Percentiles rank a stretch among this genome's conserved stretches.
phyloP scores from a whole-genome alignment of 176 grass and related monocot species.

The Neostapfia colusana region DNA sequence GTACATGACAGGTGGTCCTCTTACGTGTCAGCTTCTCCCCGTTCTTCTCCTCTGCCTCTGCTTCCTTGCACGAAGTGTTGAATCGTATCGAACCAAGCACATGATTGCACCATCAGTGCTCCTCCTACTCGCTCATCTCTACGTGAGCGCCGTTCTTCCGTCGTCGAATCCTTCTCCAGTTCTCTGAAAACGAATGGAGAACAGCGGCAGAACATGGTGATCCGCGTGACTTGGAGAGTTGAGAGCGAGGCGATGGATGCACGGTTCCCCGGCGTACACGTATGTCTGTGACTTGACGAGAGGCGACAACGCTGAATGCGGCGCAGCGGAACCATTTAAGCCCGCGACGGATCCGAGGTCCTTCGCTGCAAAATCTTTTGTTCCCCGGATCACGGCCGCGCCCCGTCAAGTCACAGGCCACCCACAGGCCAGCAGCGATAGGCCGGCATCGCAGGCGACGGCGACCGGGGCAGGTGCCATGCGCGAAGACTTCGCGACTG shows the following conservation, averaged over 20 bases:
- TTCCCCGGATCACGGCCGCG: neutral
- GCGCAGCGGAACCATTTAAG: neutral
- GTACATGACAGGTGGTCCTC: slow-evolving; percentile 18
- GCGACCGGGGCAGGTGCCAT: neutral
- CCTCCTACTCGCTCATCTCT: neutral
- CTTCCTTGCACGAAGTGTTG: neutral
- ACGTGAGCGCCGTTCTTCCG: too few species aligned
- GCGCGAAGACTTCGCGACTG: neutral
- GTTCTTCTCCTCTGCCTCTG: neutral
- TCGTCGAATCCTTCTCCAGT: neutral
- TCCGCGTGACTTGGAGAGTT: neutral
- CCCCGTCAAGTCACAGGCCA: slow-evolving; percentile 22
- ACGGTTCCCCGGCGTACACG: neutral
- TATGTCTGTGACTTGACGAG: neutral
- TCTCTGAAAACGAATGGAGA: neutral
- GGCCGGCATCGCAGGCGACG: neutral
- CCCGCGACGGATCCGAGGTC: neutral
- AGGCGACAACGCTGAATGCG: neutral
- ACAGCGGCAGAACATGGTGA: neutral
- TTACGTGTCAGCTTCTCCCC: neutral
- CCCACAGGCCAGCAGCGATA: too few species aligned
- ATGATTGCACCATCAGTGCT: slow-evolving; percentile 19
- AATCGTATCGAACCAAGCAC: neutral
- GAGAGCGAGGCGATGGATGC: neutral
- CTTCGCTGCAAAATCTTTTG: neutral